Evolutionary conservation across 176 grass and related monocot species (phyloP), one percentile per base, ranked within the genome.

Genomic region (Bolboschoenus planiculmis): DNA sequence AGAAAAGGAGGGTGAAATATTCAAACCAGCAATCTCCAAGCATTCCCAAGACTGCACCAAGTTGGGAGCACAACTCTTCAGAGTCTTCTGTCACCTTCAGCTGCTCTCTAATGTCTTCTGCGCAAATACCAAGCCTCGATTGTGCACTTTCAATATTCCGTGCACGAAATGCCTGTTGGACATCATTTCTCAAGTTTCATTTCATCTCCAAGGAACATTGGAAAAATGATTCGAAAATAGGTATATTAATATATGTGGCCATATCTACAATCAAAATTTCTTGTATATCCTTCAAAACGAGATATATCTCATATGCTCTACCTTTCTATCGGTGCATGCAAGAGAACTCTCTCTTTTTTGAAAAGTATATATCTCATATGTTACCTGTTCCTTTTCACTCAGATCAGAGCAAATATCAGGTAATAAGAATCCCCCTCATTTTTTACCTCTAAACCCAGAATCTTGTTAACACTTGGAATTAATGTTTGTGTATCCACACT

Each of bases 21-120:
- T 47, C 61, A 76, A 86, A 99, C 96, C 87, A 95, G 92, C 96
- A 99, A 58, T 99, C 96, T 70, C 96, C 96, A 47, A 95, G 92
- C 91, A 99, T 91, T 70, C 96, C 96, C 78, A 99, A 81, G 24
- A 99, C 96, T 21, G 92, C 92, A 42, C 96, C 96, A 55, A 99
- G 91, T 78, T 95, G 96, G 65, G 92, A 95, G 90, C 84, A 93
- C 21, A 99, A 85, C 34, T 95, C 96, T 62, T 86, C 62, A n/a
- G 84, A 86, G 62, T 85, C 82, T 80, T 88, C 61, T 80, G 85
- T 83, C 60, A 78, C 84, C 75, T 98, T 90, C 78, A 99, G 84
- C 56, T 99, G 87, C 48, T 90, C 90, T 81, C 90, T 93, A 43
- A 99, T 95, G 87, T 99, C 96, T 53, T 95, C 92, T 44, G 84